phyloP scores from a whole-genome alignment of 345 rosid genomes.

The Salix exigua region DNA sequence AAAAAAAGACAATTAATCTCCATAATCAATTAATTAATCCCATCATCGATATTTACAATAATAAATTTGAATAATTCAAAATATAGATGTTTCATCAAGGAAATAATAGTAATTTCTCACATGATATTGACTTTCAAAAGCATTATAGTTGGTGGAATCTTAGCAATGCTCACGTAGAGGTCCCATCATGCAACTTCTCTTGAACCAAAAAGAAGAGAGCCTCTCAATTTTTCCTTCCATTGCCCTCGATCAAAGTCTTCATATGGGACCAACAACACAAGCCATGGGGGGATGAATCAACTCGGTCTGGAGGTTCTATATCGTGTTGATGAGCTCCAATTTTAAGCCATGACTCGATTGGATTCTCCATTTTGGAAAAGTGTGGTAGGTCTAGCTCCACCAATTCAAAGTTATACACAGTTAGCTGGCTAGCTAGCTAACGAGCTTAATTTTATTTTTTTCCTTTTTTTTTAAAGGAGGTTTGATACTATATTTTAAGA shows the following conservation, averaged over 20 bases:
- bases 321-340: neutral
- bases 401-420: neutral
- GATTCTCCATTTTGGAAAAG: neutral
- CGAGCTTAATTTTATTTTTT: neutral
- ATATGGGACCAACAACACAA: slow-evolving; percentile 13
- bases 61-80: too few relatives aligned
- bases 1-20: too few relatives aligned
- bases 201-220: slow-evolving; percentile 8
- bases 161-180: slow-evolving; percentile 22
- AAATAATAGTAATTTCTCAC: too few relatives aligned
- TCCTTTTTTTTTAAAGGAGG: neutral
- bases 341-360: neutral
- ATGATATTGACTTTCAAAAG: slow-evolving; percentile 8
- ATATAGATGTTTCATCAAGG: too few relatives aligned
- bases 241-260: slow-evolving; percentile 12
- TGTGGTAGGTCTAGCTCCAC: slow-evolving; percentile 8
- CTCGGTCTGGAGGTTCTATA: neutral
- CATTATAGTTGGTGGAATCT: slow-evolving; percentile 34
- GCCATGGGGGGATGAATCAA: neutral
- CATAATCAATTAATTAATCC: too few relatives aligned
- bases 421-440: neutral
- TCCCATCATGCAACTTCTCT: slow-evolving; percentile 16
- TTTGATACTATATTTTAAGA: too few relatives aligned
- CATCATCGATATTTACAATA: too few relatives aligned
- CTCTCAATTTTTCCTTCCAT: slow-evolving; percentile 14